Conservation (phyloP, 345 rosid genomes). For the Eucalyptus sp. region DNA sequence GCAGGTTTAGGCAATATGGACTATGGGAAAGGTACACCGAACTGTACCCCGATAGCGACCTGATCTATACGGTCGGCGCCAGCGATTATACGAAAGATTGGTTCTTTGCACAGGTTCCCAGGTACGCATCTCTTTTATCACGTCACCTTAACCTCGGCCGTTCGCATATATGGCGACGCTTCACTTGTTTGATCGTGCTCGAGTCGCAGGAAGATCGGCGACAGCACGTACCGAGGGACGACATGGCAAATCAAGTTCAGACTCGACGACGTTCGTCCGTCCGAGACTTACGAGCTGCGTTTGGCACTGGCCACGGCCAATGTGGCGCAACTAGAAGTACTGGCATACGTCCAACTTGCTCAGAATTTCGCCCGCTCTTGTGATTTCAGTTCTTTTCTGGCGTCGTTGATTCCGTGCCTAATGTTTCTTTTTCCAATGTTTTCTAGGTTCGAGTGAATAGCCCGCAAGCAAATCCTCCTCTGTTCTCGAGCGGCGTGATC, state of each 20-base stretch:
- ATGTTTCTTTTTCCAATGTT: neutral
- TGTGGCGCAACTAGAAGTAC: constrained; percentile 38
- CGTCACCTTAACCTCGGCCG: neutral
- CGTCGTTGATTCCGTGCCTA: neutral
- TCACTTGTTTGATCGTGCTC: no score
- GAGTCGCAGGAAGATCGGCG: constrained; percentile 10
- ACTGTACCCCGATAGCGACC: constrained; percentile 45
- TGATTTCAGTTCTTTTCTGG: neutral
- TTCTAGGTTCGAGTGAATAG: constrained; percentile 28
- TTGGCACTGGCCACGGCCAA: constrained; percentile 49
- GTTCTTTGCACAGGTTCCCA: constrained; percentile 79
- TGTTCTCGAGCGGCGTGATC: constrained; percentile 40
- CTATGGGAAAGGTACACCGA: constrained; percentile 79
- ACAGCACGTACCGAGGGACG: constrained; percentile 12
- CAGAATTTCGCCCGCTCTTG: neutral
- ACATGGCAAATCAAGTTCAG: constrained; percentile 53
- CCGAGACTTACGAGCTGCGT: constrained; percentile 24
- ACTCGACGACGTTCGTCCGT: constrained; percentile 1
- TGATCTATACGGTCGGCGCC: constrained; percentile 44
- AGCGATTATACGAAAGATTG: constrained; percentile 63
- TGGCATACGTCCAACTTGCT: neutral
- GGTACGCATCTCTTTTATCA: constrained; percentile 15
- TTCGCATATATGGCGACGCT: neutral
- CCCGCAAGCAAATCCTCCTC: constrained; percentile 8
- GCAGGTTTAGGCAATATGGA: constrained; percentile 81